Conservation (phyloP, 1,284 basidiomycete genomes). For the Ceratobasidium sp. region DNA sequence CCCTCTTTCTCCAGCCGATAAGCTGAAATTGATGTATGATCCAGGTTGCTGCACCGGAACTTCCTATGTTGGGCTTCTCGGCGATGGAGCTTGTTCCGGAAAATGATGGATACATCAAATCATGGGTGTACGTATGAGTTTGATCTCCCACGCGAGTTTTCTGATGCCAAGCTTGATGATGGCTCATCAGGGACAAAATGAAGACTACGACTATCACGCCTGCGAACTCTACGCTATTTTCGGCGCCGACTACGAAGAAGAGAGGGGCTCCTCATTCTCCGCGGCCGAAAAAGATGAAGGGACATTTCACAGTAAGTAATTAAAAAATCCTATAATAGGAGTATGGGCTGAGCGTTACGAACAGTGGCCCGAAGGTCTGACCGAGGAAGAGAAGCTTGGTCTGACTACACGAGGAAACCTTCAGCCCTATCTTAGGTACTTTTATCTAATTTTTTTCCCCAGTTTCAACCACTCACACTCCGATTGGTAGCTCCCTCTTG, state of each 20-base stretch:
- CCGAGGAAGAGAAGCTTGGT: slow-evolving; percentile 26
- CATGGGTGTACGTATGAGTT: slow-evolving; percentile 24
- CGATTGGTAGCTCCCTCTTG: slow-evolving; percentile 5
- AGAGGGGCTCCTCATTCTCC: slow-evolving; percentile 1
- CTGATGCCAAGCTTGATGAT: neutral
- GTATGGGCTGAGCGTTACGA: neutral
- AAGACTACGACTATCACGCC: slow-evolving; percentile 31
- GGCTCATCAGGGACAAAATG: slow-evolving; percentile 24
- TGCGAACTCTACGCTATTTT: slow-evolving; percentile 30
- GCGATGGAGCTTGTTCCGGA: slow-evolving; percentile 18
- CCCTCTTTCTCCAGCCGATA: neutral
- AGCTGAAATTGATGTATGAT: neutral
- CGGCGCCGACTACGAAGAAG: neutral
- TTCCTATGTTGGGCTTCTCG: slow-evolving; percentile 38
- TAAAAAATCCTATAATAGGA: neutral
- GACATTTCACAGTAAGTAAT: slow-evolving; percentile 25
- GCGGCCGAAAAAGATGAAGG: slow-evolving; percentile 27
- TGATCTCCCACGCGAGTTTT: neutral
- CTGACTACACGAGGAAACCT: slow-evolving; percentile 28
- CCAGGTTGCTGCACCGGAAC: slow-evolving; percentile 23
- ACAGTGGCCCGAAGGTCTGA: slow-evolving; percentile 35
- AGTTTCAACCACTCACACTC: neutral
- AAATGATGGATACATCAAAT: slow-evolving; percentile 12
- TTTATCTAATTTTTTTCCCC: neutral
- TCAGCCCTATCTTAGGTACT: slow-evolving; percentile 38